Conservation (phyloP, 805 yeast species). For the Cyberlindnera mycetangii region DNA sequence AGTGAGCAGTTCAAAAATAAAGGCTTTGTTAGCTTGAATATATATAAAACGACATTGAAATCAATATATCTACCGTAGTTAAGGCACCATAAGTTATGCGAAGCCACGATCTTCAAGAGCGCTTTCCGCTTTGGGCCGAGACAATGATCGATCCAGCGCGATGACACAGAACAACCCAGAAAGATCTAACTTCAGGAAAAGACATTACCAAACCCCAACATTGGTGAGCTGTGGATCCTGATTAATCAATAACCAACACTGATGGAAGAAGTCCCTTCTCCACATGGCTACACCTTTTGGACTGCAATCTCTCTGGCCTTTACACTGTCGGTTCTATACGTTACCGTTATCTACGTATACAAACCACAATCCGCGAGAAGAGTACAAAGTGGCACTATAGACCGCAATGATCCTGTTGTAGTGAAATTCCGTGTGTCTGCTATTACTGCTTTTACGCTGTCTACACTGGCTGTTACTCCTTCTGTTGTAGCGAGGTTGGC, state of each 20-base stretch:
- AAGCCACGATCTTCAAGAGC: not conserved
- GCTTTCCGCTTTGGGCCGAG: conserved; percentile 2
- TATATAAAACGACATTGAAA: too few species aligned
- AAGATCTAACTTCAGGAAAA: too few species aligned
- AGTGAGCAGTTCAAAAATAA: too few species aligned
- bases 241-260: too few species aligned
- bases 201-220: too few species aligned
- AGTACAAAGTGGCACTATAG: conserved; percentile 7
- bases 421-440: conserved; percentile 38
- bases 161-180: too few species aligned
- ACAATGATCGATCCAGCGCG: not conserved
- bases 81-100: too few species aligned
- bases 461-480: conserved; percentile 9
- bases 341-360: conserved; percentile 37
- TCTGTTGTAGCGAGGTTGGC: conserved; percentile 9
- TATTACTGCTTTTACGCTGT: conserved; percentile 7
- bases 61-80: not conserved
- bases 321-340: conserved; percentile 44
- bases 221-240: too few species aligned
- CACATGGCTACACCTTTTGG: not conserved
- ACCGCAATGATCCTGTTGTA: conserved; percentile 43
- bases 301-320: conserved; percentile 29
- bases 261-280: not conserved
- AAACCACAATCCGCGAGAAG: conserved; percentile 7
- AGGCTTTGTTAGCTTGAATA: too few species aligned